Evolutionary conservation across 73 alveolate species (phyloP), one percentile per base, ranked within the genome.

Genomic region (Symbiodinium natans): DNA sequence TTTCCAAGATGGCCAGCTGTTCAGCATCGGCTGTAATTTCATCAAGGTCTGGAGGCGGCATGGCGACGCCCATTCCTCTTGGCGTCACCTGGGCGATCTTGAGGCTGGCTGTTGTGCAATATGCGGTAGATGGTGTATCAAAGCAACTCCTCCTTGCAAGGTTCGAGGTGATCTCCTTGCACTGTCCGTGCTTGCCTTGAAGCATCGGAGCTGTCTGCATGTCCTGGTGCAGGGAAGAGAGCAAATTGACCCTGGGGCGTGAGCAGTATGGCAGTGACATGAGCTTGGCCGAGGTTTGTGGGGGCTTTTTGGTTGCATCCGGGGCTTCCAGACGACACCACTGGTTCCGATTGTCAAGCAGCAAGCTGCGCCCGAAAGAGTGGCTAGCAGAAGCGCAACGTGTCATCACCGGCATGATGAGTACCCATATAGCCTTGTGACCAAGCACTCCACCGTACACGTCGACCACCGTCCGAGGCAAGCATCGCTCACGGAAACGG

Each of bases 21-120:
- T 39, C 40, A 90, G 97, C 54, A 90, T 90, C 38, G 97, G 97
- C 31, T 90, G 97, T 89, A 90, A 90, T 82, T 90, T 90, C 88
- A 90, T 90, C 87, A 90, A 90, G 54, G 89, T 90, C 23, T 90
- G 88, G 97, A 41, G 97, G 54, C 77, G 82, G 27, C 6, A 10
- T 3, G 54, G 56, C 19, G 41, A 5, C 19, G 36, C 38, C n/a
- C 11, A 13, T 39, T 17, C 89, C 39, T 68, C 87, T 33, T 90
- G 97, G 41, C 23, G 19, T 21, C 97, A 90, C 46, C 42, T 90
- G 21, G 97, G 97, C 19, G 97, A 90, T 34, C 56, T 90, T 40
- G 97, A 90, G 95, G 95, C 83, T 15, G 38, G 41, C 34, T n/a
- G 39, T 29, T 19, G 83, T 27, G 71, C 71, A 52, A 52, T 29